Evolutionary conservation across 1,284 basidiomycete species (phyloP).

Genomic region (Neonothopanus nambi): DNA sequence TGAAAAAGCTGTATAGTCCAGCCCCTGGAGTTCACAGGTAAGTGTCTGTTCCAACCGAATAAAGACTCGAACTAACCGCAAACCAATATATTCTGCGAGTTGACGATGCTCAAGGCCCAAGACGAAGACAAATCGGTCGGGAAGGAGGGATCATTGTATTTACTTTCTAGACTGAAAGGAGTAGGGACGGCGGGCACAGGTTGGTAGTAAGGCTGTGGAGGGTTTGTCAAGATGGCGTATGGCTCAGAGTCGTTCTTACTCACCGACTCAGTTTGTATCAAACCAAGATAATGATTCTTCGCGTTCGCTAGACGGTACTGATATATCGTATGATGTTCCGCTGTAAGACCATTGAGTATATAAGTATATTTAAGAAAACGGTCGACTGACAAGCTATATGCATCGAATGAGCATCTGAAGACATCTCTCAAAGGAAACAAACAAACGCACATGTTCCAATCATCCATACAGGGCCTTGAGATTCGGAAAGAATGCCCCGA

Average conservation of each 20-base stretch:
- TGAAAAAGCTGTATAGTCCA: conserved; percentile 60
- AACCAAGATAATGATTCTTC: conserved; percentile 55
- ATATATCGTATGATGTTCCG: conserved; percentile 55
- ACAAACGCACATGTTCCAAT: conserved; percentile 48
- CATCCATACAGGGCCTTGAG: conserved; percentile 61
- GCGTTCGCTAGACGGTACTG: conserved; percentile 56
- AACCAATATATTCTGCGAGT: conserved; percentile 49
- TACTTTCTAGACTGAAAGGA: conserved; percentile 40
- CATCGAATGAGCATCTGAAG: background rate
- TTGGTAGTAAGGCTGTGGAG: conserved; percentile 46
- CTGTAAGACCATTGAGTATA: conserved; percentile 18
- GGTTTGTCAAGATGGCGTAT: too few relatives aligned
- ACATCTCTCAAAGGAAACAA: background rate
- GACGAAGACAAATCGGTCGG: conserved; percentile 30
- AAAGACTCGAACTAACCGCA: conserved; percentile 40
- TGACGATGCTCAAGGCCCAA: conserved; percentile 48
- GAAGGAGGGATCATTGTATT: conserved; percentile 48
- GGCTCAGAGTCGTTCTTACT: conserved; percentile 20
- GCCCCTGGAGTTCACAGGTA: conserved; percentile 37
- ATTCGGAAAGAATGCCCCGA: conserved; percentile 63
- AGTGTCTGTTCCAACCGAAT: background rate
- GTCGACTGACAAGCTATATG: conserved; percentile 22
- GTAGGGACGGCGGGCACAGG: conserved; percentile 45
- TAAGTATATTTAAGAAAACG: background rate
- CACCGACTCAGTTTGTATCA: conserved; percentile 60